These are phyloP conservation scores for Lophiotrema nucula DNA, from an alignment of 495 filamentous ascomycete species.

Conservation along the genomic window DNA sequence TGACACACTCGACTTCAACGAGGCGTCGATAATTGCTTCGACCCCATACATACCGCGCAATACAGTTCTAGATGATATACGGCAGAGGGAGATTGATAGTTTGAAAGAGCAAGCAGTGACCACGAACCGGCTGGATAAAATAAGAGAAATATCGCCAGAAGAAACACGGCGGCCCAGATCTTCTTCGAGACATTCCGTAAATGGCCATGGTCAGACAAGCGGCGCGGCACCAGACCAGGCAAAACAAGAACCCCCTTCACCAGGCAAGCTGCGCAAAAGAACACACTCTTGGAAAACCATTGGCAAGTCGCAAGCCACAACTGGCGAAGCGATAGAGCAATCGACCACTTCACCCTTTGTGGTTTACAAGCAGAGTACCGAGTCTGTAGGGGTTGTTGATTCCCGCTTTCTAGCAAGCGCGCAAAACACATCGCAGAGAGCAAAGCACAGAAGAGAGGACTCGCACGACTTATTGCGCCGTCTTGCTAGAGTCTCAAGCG, in stretches of 20 bases:
- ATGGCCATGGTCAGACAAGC: slow-evolving; percentile 1
- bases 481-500: slow-evolving; percentile 61
- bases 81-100: slow-evolving; percentile 58
- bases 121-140: slow-evolving; percentile 57
- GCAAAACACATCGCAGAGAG: slow-evolving; percentile 26
- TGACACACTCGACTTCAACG: slow-evolving; percentile 63
- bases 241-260: not conserved
- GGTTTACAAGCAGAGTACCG: slow-evolving; percentile 46
- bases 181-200: slow-evolving; percentile 27
- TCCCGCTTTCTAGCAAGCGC: slow-evolving; percentile 30
- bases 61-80: slow-evolving; percentile 54
- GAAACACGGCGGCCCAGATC: slow-evolving; percentile 42
- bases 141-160: slow-evolving; percentile 53
- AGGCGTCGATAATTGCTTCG: slow-evolving; percentile 59
- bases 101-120: slow-evolving; percentile 59
- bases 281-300: slow-evolving; percentile 27
- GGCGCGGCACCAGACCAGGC: not conserved
- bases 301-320: slow-evolving; percentile 30
- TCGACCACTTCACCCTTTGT: slow-evolving; percentile 57
- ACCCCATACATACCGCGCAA: slow-evolving; percentile 56
- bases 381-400: slow-evolving; percentile 34
- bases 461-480: slow-evolving; percentile 65
- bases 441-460: slow-evolving; percentile 48
- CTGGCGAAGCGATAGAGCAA: slow-evolving; percentile 41
- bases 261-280: slow-evolving; percentile 25